These are phyloP conservation scores for Pisolithus orientalis DNA, from an alignment of 768 basidiomycete genomes.

Conservation along the genomic window DNA sequence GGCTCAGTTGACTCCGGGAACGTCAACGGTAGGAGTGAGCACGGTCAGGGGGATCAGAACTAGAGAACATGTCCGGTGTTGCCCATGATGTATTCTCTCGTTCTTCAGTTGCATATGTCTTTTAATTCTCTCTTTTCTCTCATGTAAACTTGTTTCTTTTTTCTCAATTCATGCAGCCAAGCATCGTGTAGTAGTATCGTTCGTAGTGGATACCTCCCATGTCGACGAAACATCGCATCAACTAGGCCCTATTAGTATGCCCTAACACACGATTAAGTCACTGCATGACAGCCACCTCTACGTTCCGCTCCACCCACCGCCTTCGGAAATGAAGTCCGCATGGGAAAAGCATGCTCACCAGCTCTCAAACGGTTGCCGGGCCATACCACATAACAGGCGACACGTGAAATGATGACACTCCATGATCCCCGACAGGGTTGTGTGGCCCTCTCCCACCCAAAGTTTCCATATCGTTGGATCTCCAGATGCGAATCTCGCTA, in stretches of 20 bases:
- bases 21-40: conserved; percentile 5
- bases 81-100: not conserved
- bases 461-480: conserved; percentile 21
- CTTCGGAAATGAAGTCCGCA: too few species aligned
- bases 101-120: not conserved
- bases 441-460: conserved; percentile 8
- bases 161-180: not conserved
- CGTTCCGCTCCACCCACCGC: not conserved
- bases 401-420: too few species aligned
- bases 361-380: too few species aligned
- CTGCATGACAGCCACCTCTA: not conserved
- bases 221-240: too few species aligned
- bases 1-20: not conserved
- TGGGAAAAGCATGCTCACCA: too few species aligned
- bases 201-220: not conserved
- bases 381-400: too few species aligned
- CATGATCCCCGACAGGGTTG: not conserved
- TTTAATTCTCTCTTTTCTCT: not conserved
- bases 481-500: conserved; percentile 9
- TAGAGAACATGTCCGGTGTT: not conserved
- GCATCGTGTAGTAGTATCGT: not conserved
- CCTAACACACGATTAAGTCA: not conserved
- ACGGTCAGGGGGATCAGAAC: conserved; percentile 1
- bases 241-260: too few species aligned
- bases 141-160: not conserved